Evolutionary conservation across 139 green algal species (phyloP), one percentile per base, ranked within the genome.

Genomic region (Closterium sp.): DNA sequence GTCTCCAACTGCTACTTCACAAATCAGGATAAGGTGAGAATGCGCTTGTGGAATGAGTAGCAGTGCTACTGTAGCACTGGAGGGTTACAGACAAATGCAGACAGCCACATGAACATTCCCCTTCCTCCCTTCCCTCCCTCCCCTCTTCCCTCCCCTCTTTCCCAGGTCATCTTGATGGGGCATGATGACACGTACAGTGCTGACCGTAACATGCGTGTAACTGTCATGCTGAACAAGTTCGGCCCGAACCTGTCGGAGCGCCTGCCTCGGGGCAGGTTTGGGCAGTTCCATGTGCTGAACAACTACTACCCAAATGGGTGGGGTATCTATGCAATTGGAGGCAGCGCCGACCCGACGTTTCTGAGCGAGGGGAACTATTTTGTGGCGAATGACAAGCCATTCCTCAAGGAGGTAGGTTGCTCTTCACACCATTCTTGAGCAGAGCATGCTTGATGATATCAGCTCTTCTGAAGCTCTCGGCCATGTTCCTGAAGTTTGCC

Each of bases 1-100:
- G n/a, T 91, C 1, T 91, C 88, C 38, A 91, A 91, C 34, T 70
- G 31, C 88, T 91, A 42, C 45, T 86, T 91, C 34, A 32, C 38
- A 22, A 91, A 91, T 27, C 45, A 86, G 27, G 34, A 91, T 38
- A 91, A 91, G 88, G 86, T 87, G n/a, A 1, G 79, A n/a, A n/a
- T 86, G 79, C 9, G 28, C 2, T 86, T 86, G 24, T 30, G 4
- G 24, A 27, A 86, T n/a, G n/a, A n/a, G n/a, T n/a, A n/a, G n/a
- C n/a, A n/a, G n/a, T n/a, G n/a, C n/a, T n/a, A n/a, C n/a, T n/a
- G n/a, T n/a, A n/a, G n/a, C n/a, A n/a, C n/a, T n/a, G n/a, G n/a
- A n/a, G n/a, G n/a, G n/a, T n/a, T n/a, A n/a, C n/a, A n/a, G n/a
- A n/a, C n/a, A n/a, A n/a, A n/a, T n/a, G n/a, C n/a, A n/a, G n/a